Percentiles rank a stretch among this genome's conserved stretches.
Conservation (phyloP, 208 protist genomes). For the Crithidia mellificae region DNA sequence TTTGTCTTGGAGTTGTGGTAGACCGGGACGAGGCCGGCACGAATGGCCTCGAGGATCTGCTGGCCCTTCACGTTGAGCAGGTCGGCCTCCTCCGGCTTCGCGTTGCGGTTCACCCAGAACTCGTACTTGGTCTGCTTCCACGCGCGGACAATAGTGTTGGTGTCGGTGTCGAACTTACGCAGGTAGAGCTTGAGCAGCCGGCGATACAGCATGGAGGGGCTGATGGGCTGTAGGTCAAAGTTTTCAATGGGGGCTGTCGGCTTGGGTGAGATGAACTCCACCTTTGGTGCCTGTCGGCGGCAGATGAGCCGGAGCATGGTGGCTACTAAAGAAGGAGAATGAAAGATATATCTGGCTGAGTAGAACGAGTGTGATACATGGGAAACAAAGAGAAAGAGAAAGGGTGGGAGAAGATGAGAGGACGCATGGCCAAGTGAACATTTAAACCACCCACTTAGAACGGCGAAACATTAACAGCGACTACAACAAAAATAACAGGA, state of each 20-base stretch:
- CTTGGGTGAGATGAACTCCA: constrained; percentile 77
- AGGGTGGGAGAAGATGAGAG: not conserved
- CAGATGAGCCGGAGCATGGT: constrained; percentile 26
- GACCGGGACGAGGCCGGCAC: constrained; percentile 71
- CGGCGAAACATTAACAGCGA: no score
- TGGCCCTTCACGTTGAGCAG: constrained; percentile 77
- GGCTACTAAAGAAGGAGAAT: no score
- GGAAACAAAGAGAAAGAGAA: not conserved
- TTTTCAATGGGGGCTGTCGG: constrained; percentile 52
- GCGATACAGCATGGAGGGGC: constrained; percentile 71
- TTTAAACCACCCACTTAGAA: no score
- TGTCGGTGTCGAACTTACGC: constrained; percentile 88
- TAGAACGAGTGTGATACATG: no score
- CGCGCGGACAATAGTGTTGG: constrained; percentile 76
- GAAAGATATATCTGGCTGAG: no score
- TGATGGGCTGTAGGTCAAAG: constrained; percentile 58
- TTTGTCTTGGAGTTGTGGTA: constrained; percentile 74
- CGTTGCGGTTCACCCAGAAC: constrained; percentile 73
- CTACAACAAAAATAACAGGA: no score
- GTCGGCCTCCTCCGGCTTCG: constrained; percentile 47
- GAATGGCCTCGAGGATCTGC: constrained; percentile 77
- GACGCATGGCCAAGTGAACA: no score
- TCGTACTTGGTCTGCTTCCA: constrained; percentile 91
- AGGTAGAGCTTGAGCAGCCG: constrained; percentile 82
- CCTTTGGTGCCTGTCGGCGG: constrained; percentile 41